Conservation (phyloP, 2,329 filamentous ascomycete species). For the Colletotrichum musae region DNA sequence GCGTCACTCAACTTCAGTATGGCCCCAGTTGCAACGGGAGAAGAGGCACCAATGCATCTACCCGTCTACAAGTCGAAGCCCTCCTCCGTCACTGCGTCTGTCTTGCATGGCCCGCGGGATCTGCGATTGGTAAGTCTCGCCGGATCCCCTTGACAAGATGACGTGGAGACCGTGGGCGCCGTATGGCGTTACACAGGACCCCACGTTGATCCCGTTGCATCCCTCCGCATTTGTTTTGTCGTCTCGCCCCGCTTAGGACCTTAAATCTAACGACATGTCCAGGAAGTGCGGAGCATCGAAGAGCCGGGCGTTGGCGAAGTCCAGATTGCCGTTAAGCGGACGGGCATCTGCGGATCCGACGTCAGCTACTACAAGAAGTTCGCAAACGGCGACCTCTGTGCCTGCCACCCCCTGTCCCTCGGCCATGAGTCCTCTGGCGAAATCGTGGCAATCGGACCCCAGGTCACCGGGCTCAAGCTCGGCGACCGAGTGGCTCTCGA, state of each 20-base stretch:
- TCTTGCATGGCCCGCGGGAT: slow-evolving; percentile 71
- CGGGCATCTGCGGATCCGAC: slow-evolving; percentile 79
- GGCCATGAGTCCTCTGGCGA: slow-evolving; percentile 74
- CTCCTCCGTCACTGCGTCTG: slow-evolving; percentile 66
- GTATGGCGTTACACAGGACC: slow-evolving; percentile 49
- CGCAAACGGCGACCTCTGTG: slow-evolving; percentile 78
- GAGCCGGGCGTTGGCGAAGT: slow-evolving; percentile 67
- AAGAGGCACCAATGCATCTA: slow-evolving; percentile 60
- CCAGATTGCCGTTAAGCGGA: slow-evolving; percentile 75
- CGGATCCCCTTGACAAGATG: slow-evolving; percentile 21
- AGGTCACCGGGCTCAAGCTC: slow-evolving; percentile 65
- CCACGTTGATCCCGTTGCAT: slow-evolving; percentile 35
- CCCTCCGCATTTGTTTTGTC: slow-evolving; percentile 13
- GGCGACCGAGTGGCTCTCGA: slow-evolving; percentile 73
- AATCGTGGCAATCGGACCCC: slow-evolving; percentile 69
- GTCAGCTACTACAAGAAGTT: slow-evolving; percentile 81
- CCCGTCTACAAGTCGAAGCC: slow-evolving; percentile 57
- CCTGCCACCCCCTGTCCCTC: slow-evolving; percentile 74
- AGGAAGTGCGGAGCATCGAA: slow-evolving; percentile 67
- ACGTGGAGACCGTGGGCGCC: slow-evolving; percentile 30
- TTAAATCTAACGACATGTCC: slow-evolving; percentile 41
- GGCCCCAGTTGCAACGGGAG: slow-evolving; percentile 65
- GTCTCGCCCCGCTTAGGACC: slow-evolving; percentile 20
- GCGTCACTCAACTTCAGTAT: slow-evolving; percentile 53
- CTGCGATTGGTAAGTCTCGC: slow-evolving; percentile 66